These are phyloP conservation scores for Monosporozyma servazzii DNA, from an alignment of 805 yeast species.

Conservation along the genomic window DNA sequence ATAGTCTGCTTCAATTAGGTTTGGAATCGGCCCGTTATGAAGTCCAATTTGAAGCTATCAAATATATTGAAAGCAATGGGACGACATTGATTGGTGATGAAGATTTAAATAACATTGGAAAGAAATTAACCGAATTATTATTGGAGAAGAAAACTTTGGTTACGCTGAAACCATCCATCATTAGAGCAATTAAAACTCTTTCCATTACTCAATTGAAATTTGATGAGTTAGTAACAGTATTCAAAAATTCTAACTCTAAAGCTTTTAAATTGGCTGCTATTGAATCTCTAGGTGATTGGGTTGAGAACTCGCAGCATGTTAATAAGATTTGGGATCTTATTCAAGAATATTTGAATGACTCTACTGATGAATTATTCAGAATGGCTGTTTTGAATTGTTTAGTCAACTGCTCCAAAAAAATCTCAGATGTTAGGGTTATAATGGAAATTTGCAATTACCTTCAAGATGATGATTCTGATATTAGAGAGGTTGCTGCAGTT, in stretches of 20 bases:
- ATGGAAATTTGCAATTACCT: constrained; percentile 32
- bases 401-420: constrained; percentile 8
- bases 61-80: constrained; percentile 15
- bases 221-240: constrained; percentile 14
- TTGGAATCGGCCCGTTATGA: constrained; percentile 36
- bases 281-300: constrained; percentile 41
- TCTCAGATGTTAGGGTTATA: constrained; percentile 7
- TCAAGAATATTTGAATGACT: constrained; percentile 12
- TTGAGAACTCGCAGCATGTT: constrained; percentile 22
- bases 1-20: constrained; percentile 28
- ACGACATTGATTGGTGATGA: background rate
- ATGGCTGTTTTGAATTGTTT: constrained; percentile 20
- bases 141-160: constrained; percentile 31
- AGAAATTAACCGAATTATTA: constrained; percentile 20
- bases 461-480: constrained; percentile 58
- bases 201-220: constrained; percentile 14
- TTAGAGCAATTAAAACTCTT: constrained; percentile 28
- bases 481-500: constrained; percentile 41
- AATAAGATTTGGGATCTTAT: constrained; percentile 7
- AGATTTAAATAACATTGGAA: constrained; percentile 1
- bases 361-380: constrained; percentile 18
- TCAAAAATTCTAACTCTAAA: constrained; percentile 33
- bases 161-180: constrained; percentile 36
- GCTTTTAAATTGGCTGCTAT: constrained; percentile 41
- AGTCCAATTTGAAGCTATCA: constrained; percentile 37